Base-by-base conservation (phyloP, 805 yeast species). In the Candida verbasci region DNA sequence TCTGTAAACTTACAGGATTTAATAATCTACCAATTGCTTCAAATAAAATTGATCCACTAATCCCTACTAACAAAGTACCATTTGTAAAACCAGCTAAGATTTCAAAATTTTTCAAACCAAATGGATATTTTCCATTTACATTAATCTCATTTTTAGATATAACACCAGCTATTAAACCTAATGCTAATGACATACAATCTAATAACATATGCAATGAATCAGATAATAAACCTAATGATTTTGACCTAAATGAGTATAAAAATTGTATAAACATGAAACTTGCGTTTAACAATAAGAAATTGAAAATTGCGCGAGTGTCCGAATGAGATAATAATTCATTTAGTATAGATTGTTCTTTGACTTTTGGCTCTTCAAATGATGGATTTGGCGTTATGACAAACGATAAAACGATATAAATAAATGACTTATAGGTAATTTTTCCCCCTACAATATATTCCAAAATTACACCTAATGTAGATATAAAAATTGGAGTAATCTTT, bases 191-290 rank as follows among this genome's bases (percentile, higher is more conserved):
- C 0, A 87, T 74, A 56, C 98, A 93, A 58, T 93, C 99, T 38
- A 93, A 68, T 2, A 95, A 84, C 99, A 93, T 93, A 58, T 93
- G 99, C 35, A 93, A 70, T 1, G 96, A 87, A 53, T 93, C 99
- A 14, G 96, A 87, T 35, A 93, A 59, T 17, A 93, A 67, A 9
- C 98, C 97, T 31, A 93, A 65, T 0, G 97, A 91, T 52, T 86
- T 89, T 1, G 97, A 88, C 43, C 95, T 72, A 61, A 93, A 83
- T 0, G 97, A 89, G 56, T 93, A 93, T 8, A 93, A 62, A 45
- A 93, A 70, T 62, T 93, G 99, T 27, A 93, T 80, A 50, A 93
- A 78, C 99, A 93, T 93, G 62, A 93, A 93, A 2, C 93, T 76
- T 9, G 95, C 78, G 59, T 93, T 93, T 42, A 93, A 70, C 44